phyloP scores from a whole-genome alignment of 2,329 filamentous ascomycete species.

The Lachnellula hyalina region DNA sequence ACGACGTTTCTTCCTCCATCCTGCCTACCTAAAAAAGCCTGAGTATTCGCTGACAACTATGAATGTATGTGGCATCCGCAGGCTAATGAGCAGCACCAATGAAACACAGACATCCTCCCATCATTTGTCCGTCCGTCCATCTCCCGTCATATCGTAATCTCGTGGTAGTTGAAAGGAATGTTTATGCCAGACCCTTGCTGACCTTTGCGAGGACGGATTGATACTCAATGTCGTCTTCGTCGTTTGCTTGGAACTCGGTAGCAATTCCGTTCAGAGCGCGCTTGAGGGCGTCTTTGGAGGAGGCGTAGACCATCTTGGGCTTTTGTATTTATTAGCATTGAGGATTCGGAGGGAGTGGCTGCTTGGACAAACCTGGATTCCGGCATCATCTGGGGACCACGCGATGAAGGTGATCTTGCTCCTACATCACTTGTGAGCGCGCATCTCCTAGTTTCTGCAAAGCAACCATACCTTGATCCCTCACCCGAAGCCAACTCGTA shows the following conservation, averaged over 20 bases:
- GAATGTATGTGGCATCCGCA: constrained; percentile 22
- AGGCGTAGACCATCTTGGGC: constrained; percentile 88
- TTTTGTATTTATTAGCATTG: constrained; percentile 32
- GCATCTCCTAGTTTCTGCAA: constrained; percentile 16
- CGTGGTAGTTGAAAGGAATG: not conserved
- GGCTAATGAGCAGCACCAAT: constrained; percentile 27
- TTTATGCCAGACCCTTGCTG: constrained; percentile 54
- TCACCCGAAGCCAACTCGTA: constrained; percentile 68
- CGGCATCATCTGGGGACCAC: constrained; percentile 78
- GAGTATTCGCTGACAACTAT: constrained; percentile 8
- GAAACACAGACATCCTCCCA: constrained; percentile 18
- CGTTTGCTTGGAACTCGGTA: constrained; percentile 77
- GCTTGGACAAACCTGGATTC: constrained; percentile 59
- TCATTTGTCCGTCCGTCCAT: constrained; percentile 2
- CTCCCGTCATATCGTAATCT: not conserved
- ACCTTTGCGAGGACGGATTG: constrained; percentile 62
- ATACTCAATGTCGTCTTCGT: constrained; percentile 75
- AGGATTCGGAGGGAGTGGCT: not conserved
- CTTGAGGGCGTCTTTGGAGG: constrained; percentile 83
- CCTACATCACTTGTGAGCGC: constrained; percentile 36
- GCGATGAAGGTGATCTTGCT: constrained; percentile 76
- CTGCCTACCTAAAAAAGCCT: constrained; percentile 8
- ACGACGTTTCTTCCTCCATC: not conserved
- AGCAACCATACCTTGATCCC: constrained; percentile 55
- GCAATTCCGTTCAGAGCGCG: constrained; percentile 70